A percentile compares a stretch with the other conserved stretches of the same genome.
phyloP scores from a whole-genome alignment of 345 rosid genomes.

The Iberis pinnata region DNA sequence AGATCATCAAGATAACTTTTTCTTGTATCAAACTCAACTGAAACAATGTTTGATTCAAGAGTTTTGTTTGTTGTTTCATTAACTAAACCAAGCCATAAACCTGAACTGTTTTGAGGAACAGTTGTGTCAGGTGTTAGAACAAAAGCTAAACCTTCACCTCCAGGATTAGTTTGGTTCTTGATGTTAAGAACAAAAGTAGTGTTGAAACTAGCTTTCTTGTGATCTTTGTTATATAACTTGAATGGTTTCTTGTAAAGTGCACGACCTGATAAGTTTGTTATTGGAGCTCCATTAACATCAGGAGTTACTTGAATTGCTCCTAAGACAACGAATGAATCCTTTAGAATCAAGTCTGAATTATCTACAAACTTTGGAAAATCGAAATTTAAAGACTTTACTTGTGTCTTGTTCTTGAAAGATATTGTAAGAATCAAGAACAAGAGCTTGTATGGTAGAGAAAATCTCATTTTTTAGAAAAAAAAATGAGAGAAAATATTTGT shows the following conservation, averaged over 20 bases:
- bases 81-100: slow-evolving; percentile 66
- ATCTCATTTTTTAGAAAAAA: slow-evolving; percentile 19
- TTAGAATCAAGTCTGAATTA: background rate
- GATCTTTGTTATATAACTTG: slow-evolving; percentile 40
- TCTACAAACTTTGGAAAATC: slow-evolving; percentile 29
- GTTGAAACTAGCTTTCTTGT: slow-evolving; percentile 35
- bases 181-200: slow-evolving; percentile 56
- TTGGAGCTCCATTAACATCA: slow-evolving; percentile 31
- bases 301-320: slow-evolving; percentile 58
- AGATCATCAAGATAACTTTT: slow-evolving; percentile 44
- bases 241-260: slow-evolving; percentile 31
- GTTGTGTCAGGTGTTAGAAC: slow-evolving; percentile 25
- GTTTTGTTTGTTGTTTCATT: slow-evolving; percentile 31
- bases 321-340: slow-evolving; percentile 6
- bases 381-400: slow-evolving; percentile 30
- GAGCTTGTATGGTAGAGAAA: slow-evolving; percentile 16
- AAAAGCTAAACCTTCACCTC: slow-evolving; percentile 80
- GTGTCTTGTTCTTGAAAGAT: slow-evolving; percentile 19
- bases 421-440: slow-evolving; percentile 12
- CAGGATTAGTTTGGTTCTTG: slow-evolving; percentile 26
- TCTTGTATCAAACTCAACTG: slow-evolving; percentile 66
- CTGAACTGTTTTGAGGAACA: slow-evolving; percentile 38
- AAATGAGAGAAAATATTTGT: too few species aligned
- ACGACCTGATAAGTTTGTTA: slow-evolving; percentile 35
- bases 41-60: slow-evolving; percentile 33